These are phyloP conservation scores for Aspergillus phoenicis DNA, from an alignment of 2,329 filamentous ascomycete genomes.

Conservation along the genomic window DNA sequence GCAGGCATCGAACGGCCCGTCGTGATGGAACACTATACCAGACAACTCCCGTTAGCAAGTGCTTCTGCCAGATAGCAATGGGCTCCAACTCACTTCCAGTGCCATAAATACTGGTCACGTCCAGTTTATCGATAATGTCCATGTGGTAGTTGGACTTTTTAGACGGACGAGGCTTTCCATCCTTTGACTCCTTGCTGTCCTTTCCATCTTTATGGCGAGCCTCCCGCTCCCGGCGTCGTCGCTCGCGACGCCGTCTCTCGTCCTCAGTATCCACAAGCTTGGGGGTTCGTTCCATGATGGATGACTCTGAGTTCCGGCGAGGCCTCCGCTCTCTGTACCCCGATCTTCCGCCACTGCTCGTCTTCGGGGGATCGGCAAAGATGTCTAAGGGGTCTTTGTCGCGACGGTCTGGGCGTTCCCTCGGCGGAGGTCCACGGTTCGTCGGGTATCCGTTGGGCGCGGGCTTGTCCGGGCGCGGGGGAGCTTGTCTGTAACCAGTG, in stretches of 20 bases:
- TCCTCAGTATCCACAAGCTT: slow-evolving; percentile 53
- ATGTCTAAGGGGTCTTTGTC: slow-evolving; percentile 48
- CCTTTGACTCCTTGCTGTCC: slow-evolving; percentile 38
- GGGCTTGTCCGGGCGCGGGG: slow-evolving; percentile 38
- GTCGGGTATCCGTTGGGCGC: slow-evolving; percentile 25
- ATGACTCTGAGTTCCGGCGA: slow-evolving; percentile 66
- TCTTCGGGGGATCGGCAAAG: slow-evolving; percentile 49
- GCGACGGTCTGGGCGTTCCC: slow-evolving; percentile 28
- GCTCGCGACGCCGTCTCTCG: slow-evolving; percentile 53
- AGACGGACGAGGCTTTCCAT: slow-evolving; percentile 42
- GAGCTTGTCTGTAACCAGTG: slow-evolving; percentile 40
- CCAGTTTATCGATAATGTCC: slow-evolving; percentile 94
- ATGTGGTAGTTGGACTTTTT: slow-evolving; percentile 53
- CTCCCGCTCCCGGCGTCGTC: slow-evolving; percentile 54
- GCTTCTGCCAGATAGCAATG: neutral
- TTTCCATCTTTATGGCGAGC: slow-evolving; percentile 37
- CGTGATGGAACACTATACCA: slow-evolving; percentile 86
- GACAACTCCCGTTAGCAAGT: slow-evolving; percentile 2
- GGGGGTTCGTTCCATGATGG: slow-evolving; percentile 56
- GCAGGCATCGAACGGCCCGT: slow-evolving; percentile 94
- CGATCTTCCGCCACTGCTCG: slow-evolving; percentile 28
- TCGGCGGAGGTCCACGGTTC: slow-evolving; percentile 30
- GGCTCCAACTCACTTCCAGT: slow-evolving; percentile 69
- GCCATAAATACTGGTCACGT: slow-evolving; percentile 94
- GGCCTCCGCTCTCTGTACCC: slow-evolving; percentile 45